A percentile compares a stretch with the other conserved stretches of the same genome.
These are phyloP conservation scores for Lactarius indigo DNA, from an alignment of 768 basidiomycete genomes.

Conservation along the genomic window DNA sequence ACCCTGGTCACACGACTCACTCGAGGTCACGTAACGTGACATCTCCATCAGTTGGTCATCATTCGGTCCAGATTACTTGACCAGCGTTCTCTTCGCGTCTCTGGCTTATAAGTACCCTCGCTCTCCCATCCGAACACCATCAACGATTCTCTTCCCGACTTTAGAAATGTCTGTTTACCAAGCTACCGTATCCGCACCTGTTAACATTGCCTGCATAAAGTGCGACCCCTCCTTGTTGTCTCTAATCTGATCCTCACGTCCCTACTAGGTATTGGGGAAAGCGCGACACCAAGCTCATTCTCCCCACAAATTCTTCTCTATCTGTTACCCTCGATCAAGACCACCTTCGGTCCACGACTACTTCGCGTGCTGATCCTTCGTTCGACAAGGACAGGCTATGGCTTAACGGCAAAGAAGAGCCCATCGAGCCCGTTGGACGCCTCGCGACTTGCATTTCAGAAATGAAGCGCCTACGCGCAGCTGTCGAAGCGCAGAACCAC, in stretches of 20 bases:
- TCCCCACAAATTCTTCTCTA: constrained; percentile 98
- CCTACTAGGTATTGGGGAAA: constrained; percentile 95
- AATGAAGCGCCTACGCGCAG: constrained; percentile 73
- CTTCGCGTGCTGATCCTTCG: constrained; percentile 75
- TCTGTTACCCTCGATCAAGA: constrained; percentile 97
- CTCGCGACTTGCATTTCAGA: constrained; percentile 82
- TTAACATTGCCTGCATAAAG: constrained; percentile 99
- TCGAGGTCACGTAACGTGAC: constrained; percentile 3
- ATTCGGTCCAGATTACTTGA: constrained; percentile 9
- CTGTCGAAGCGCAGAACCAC: constrained; percentile 67
- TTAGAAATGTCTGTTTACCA: constrained; percentile 60
- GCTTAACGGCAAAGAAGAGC: constrained; percentile 92
- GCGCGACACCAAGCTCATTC: constrained; percentile 89
- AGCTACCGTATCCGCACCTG: constrained; percentile 89
- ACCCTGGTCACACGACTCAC: background rate
- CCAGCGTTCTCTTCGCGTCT: constrained; percentile 28
- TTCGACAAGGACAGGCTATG: constrained; percentile 81
- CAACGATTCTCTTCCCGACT: constrained; percentile 10
- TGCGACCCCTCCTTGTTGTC: constrained; percentile 35
- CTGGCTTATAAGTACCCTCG: constrained; percentile 18
- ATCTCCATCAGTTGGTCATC: constrained; percentile 9
- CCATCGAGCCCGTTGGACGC: constrained; percentile 77
- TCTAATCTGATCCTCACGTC: background rate
- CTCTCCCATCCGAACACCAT: background rate
- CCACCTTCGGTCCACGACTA: constrained; percentile 90